Conservation (phyloP, 2,329 filamentous ascomycete species). For the Claviceps pazoutovae region DNA sequence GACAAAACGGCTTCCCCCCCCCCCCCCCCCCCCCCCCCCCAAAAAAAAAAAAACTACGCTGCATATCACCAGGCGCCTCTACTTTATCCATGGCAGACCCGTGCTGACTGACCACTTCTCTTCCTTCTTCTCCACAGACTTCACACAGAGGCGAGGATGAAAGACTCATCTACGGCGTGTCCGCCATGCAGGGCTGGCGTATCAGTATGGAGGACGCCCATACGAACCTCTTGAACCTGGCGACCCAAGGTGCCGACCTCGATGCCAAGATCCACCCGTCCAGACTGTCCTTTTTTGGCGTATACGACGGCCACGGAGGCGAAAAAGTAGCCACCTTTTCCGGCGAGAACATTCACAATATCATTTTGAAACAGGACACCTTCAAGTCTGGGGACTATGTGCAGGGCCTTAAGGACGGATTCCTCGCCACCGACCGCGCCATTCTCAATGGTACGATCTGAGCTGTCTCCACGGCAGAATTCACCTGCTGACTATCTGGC, state of each 20-base stretch:
- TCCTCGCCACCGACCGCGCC: slow-evolving; percentile 87
- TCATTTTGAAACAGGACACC: slow-evolving; percentile 85
- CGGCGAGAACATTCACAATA: slow-evolving; percentile 84
- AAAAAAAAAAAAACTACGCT: background rate
- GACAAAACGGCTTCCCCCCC: too few relatives aligned
- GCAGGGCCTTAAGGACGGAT: slow-evolving; percentile 93
- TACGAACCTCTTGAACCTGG: slow-evolving; percentile 72
- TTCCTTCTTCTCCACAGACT: slow-evolving; percentile 38
- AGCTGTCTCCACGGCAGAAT: background rate
- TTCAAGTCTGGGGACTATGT: slow-evolving; percentile 87
- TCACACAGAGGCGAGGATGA: slow-evolving; percentile 89
- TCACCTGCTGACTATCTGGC: slow-evolving; percentile 3
- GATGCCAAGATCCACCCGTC: slow-evolving; percentile 52
- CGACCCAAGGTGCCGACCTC: slow-evolving; percentile 35
- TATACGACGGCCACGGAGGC: slow-evolving; percentile 94
- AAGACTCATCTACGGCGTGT: slow-evolving; percentile 81
- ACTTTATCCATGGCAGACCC: background rate
- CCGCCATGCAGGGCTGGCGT: slow-evolving; percentile 99
- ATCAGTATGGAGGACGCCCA: slow-evolving; percentile 99
- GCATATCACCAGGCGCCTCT: background rate
- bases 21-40: too few relatives aligned
- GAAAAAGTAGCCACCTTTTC: slow-evolving; percentile 92
- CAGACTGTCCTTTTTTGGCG: slow-evolving; percentile 87
- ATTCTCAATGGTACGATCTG: slow-evolving; percentile 70
- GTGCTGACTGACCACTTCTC: slow-evolving; percentile 16